Base-by-base conservation (phyloP, 1,284 basidiomycete genomes). In the Fistulinella staudtii region DNA sequence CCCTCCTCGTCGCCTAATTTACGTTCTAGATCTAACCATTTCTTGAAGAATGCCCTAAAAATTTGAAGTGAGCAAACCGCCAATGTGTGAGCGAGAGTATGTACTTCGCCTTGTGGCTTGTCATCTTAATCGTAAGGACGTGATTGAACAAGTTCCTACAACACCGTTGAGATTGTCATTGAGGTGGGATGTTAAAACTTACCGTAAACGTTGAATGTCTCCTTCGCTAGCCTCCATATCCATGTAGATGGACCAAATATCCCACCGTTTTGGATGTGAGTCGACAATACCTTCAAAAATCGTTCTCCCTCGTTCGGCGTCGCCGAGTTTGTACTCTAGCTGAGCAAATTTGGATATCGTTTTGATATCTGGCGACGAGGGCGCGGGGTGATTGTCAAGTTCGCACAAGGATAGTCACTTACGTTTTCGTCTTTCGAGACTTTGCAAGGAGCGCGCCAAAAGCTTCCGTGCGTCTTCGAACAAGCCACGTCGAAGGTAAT, bases 221-320 rank as follows among this genome's bases (percentile, higher is more conserved):
- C 75, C 69, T 63, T 85, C 80, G 36, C 78, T 76, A 6, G 83
- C 84, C 61, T 98, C 90, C 83, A 97, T 93, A 63, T 99, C 96
- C 62, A 98, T 85, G 67, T 99, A 99, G 45, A 98, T 76, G 46
- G 88, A 89, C 94, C 97, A 99, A 31, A 98, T 71, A 64, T 99
- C 95, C 72, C 93, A 85, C 38, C 93, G 82, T 65, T 94, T 97
- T 3, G 93, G 85, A 69, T 97, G 91, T 13, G 86, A 89, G 62
- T 95, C 92, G 23, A 99, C 75, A 45, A 99, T 89, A 28, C 95
- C 96, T 64, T 99, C 96, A 51, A 97, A 99, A 43, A 99, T 78
- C 1, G 95, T 98, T 61, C 89, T 87, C 17, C 93, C 96, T 38
- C 95, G 82, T 67, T 99, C 96, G 2, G 90, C 74, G 53, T 98